These are phyloP conservation scores for Wickerhamomyces bisporus DNA, from an alignment of 805 yeast genomes.

Conservation along the genomic window DNA sequence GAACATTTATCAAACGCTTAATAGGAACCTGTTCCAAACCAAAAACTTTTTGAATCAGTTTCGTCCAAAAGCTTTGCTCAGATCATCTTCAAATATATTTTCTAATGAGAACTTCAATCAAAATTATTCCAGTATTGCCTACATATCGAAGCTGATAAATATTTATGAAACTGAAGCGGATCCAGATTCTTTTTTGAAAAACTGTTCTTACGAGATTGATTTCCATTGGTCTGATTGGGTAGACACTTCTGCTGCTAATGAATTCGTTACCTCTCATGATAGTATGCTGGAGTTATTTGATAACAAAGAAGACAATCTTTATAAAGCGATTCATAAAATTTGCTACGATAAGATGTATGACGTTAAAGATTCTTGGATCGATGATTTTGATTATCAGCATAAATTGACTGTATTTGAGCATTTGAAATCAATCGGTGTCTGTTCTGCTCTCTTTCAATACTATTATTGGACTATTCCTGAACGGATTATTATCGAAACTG, in stretches of 20 bases:
- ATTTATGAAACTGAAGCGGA: conserved; percentile 10
- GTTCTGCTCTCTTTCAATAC: conserved; percentile 25
- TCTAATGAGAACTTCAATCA: conserved; percentile 9
- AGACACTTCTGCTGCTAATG: conserved; percentile 22
- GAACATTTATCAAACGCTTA: conserved; percentile 14
- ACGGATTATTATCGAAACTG: conserved; percentile 23
- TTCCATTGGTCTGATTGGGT: conserved; percentile 32
- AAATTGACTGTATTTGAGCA: conserved; percentile 20
- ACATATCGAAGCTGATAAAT: conserved; percentile 4
- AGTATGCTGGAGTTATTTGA: not conserved
- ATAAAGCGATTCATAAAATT: conserved; percentile 7
- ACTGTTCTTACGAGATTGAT: conserved; percentile 6
- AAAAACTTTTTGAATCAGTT: conserved; percentile 14
- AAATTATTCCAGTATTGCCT: conserved; percentile 17
- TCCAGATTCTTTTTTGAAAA: too few species aligned
- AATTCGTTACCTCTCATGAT: conserved; percentile 24
- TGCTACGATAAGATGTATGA: conserved; percentile 20
- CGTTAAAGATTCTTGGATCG: conserved; percentile 22
- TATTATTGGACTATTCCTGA: conserved; percentile 25
- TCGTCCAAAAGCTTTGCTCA: conserved; percentile 2
- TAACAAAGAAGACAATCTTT: conserved; percentile 3
- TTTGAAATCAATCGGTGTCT: conserved; percentile 22
- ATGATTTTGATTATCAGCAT: conserved; percentile 11
- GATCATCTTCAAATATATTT: conserved; percentile 4
- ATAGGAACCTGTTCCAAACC: conserved; percentile 18